Conservation (phyloP, 1,284 basidiomycete species). For the Moesziomyces globuligerus region DNA sequence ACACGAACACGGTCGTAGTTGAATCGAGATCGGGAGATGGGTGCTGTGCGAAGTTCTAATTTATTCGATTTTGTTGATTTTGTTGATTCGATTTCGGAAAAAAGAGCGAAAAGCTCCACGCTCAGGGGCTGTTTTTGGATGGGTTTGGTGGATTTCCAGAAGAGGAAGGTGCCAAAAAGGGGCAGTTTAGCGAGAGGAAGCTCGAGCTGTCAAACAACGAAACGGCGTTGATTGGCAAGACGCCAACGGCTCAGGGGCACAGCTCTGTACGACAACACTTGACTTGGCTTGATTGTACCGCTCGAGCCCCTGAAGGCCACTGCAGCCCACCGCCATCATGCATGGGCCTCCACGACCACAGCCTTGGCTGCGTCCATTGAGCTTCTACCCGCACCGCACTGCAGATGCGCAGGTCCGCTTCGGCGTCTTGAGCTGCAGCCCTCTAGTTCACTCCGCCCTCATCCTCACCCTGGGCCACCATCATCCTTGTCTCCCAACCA, state of each 20-base stretch:
- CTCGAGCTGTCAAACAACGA: constrained; percentile 14
- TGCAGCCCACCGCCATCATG: background rate
- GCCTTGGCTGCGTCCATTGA: background rate
- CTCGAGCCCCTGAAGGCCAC: background rate
- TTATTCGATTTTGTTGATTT: no score
- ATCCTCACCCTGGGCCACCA: background rate
- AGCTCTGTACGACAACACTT: no score
- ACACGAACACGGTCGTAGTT: no score
- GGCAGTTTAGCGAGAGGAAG: no score
- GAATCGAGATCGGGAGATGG: no score
- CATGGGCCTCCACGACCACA: no score
- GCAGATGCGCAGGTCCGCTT: no score
- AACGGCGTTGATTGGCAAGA: no score
- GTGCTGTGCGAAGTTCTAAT: background rate
- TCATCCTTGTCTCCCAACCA: constrained; percentile 1
- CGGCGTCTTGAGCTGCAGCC: background rate
- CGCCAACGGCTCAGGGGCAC: no score
- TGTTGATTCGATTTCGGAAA: no score
- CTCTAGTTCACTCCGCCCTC: no score
- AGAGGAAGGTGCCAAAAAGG: background rate
- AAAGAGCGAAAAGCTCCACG: no score
- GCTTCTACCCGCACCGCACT: background rate
- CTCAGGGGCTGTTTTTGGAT: background rate
- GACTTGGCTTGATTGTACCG: background rate
- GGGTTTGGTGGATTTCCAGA: background rate